Evolutionary conservation across 2,329 filamentous ascomycete species (phyloP).

Genomic region (Ophiostoma sp.): DNA sequence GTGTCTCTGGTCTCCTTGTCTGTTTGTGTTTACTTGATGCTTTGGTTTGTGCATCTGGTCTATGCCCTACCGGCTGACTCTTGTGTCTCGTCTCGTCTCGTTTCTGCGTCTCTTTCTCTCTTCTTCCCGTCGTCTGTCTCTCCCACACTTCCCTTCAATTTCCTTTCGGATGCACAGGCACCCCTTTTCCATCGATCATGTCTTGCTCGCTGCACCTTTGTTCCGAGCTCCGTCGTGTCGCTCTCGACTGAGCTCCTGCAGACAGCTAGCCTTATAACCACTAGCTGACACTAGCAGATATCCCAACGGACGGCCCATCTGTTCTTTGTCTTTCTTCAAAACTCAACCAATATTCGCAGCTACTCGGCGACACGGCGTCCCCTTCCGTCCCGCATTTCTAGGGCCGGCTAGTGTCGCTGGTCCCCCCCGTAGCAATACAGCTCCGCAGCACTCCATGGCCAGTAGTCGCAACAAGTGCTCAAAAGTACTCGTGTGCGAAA

Average conservation of each 20-base stretch:
- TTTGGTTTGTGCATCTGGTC: no score
- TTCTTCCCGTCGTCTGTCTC: background rate
- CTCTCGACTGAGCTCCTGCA: background rate
- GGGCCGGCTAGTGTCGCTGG: background rate
- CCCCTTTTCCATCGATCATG: slow-evolving; percentile 4
- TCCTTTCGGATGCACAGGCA: background rate
- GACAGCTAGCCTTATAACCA: background rate
- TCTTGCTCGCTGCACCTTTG: background rate
- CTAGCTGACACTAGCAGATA: slow-evolving; percentile 4
- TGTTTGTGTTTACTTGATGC: no score
- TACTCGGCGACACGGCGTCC: background rate
- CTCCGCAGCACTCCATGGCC: no score
- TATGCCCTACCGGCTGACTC: no score
- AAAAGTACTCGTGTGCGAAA: background rate
- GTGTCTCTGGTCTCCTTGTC: no score
- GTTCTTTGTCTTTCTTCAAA: background rate
- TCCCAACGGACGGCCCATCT: background rate
- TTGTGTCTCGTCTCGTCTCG: background rate
- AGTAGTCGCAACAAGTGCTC: background rate
- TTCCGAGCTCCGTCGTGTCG: background rate
- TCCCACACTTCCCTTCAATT: background rate
- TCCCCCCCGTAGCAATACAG: no score
- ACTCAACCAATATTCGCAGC: background rate
- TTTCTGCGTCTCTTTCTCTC: background rate
- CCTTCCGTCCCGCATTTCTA: background rate